Evolutionary conservation across 805 yeast species (phyloP), one percentile per base, ranked within the genome.

Genomic region (Starmerella vaccinii): DNA sequence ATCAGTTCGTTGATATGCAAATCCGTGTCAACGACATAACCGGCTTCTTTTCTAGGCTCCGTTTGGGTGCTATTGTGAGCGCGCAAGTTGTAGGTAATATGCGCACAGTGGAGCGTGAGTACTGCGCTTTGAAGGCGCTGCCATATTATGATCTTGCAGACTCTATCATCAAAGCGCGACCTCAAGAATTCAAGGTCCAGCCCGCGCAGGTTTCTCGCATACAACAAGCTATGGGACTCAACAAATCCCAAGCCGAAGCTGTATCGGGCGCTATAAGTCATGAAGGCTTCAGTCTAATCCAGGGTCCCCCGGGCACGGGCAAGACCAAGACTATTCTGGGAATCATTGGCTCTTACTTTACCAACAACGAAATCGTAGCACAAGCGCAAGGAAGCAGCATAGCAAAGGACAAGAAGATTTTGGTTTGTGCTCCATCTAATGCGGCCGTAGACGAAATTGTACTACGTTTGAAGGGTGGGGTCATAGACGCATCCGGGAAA

Each of bases 221-320:
- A 49, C 75, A 75, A 50, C 58, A 60, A 5, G 62, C 71, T 9
- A 82, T 78, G 58, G 71, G 74, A 19, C 83, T 89, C 33, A 92
- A 94, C 67, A 73, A 75, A 24, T 90, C 98, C 0, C 99, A 92
- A 67, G 97, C 97, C 0, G 73, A 68, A 27, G 98, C 98, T 0
- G 85, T 92, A 52, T 72, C 81, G 12, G 85, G 87, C 1, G 76
- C 95, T 0, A 77, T 80, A 27, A 65, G 71, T 22, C 71, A 76
- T 8, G 71, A 72, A 1, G 99, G 98, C 0, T 87, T 92, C 62
- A 81, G 94, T 0, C 71, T 92, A 48, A 89, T 92, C 65, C 98
- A 92, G 68, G 99, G 71, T 51, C 99, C 99, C 0, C 99, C 99
- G 0, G 99, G 99, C 66, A 90, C 97, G 0, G 99, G 99, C 71